Evolutionary conservation across 2,329 filamentous ascomycete genomes (phyloP).

Genomic region (Fusarium duplospermum): DNA sequence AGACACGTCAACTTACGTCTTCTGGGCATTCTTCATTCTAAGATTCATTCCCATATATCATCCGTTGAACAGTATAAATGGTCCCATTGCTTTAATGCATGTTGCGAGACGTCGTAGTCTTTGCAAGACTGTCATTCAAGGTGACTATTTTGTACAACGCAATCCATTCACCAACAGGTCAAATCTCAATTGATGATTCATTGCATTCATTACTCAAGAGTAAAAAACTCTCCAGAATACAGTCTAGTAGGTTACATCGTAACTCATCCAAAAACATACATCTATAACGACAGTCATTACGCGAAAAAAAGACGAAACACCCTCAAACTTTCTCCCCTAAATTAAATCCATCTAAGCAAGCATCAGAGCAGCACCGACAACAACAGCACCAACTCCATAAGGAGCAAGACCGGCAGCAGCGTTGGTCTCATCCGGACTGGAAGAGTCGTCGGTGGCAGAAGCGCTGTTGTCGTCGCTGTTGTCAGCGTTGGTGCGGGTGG

Average conservation of each 20-base stretch:
- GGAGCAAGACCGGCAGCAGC: conserved; percentile 33
- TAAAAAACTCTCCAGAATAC: neutral
- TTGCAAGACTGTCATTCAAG: neutral
- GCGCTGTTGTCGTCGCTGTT: conserved; percentile 6
- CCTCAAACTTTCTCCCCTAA: neutral
- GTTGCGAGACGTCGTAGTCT: neutral
- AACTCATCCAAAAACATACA: conserved; percentile 9
- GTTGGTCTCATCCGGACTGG: conserved; percentile 28
- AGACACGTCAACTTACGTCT: neutral
- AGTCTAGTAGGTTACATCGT: neutral
- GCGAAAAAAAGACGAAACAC: neutral
- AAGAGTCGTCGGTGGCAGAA: conserved; percentile 20
- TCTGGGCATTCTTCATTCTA: neutral
- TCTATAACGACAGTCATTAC: conserved; percentile 3
- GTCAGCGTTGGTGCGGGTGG: conserved; percentile 8
- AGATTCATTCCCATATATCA: neutral
- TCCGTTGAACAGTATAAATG: neutral
- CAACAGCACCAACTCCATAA: conserved; percentile 27
- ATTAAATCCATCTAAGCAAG: conserved; percentile 23
- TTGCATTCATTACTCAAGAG: neutral
- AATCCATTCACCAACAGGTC: neutral
- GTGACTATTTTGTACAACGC: neutral
- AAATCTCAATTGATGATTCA: neutral
- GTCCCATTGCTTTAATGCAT: neutral
- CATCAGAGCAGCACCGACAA: conserved; percentile 34